Evolutionary conservation across 495 filamentous ascomycete genomes (phyloP), one percentile per base, ranked within the genome.

Genomic region (Rhypophila decipiens): DNA sequence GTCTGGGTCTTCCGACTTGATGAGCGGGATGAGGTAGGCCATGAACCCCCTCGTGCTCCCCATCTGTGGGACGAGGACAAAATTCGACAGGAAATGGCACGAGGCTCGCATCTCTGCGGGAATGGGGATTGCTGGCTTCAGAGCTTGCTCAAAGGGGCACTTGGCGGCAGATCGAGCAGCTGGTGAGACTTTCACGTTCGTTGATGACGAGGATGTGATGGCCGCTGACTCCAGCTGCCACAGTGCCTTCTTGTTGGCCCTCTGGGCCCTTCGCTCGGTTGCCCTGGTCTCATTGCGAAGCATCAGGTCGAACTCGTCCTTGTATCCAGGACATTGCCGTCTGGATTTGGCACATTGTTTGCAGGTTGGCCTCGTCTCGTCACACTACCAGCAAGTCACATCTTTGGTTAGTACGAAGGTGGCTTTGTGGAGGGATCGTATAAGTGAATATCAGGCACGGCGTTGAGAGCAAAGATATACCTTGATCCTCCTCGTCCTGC

Each of bases 401-500:
- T n/a, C n/a, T n/a, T n/a, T n/a, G n/a, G n/a, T n/a, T n/a, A n/a
- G n/a, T n/a, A n/a, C n/a, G n/a, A n/a, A n/a, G n/a, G n/a, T n/a
- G n/a, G n/a, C n/a, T n/a, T n/a, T n/a, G n/a, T n/a, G n/a, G n/a
- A n/a, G n/a, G n/a, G n/a, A n/a, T n/a, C n/a, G n/a, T n/a, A n/a
- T n/a, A n/a, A n/a, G n/a, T n/a, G n/a, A n/a, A n/a, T n/a, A n/a
- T n/a, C n/a, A n/a, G n/a, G n/a, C n/a, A n/a, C n/a, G n/a, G n/a
- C n/a, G n/a, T n/a, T n/a, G n/a, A n/a, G n/a, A n/a, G n/a, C 3
- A 11, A 10, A 20, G 21, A 11, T 24, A 39, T 68, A 85, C 85
- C 82, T 83, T 88, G 71, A 78, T 85, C 60, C 85, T 77, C 53
- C 82, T 75, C 17, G 76, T 77, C 61, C 83, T 72, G 57, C 84